Evolutionary conservation across 345 rosid genomes (phyloP), one percentile per base, ranked within the genome.

Genomic region (Jatropha curcas): DNA sequence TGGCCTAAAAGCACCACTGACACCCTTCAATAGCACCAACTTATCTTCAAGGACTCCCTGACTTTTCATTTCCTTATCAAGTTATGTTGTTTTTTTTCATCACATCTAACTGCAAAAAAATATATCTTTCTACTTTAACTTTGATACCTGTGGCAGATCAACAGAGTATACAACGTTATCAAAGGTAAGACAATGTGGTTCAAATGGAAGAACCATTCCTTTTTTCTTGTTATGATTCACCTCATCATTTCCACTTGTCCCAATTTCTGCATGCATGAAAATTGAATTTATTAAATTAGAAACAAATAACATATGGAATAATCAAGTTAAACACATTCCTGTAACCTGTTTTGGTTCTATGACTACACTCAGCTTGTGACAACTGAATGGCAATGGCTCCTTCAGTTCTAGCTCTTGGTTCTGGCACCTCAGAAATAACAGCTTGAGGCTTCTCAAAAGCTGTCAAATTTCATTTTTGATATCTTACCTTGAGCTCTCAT

Each of bases 1-100:
- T 9, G 97, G 97, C 80, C 94, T 84, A 77, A 91, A 91, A 37
- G 97, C 84, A 62, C 97, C 96, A 51, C 88, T 92, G 22, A 92
- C 93, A 43, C 90, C 87, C 76, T 84, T 90, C 77, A 92, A 70
- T 27, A 90, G 84, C 53, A 83, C 87, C 83, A 92, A 75, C 74
- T 63, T 90, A 52, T 90, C 88, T 74, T 86, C 91, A 25, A 17
- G 48, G 14, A 86, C 65, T 41, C 91, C 97, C 73, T 82, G 92
- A 48, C 52, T 75, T 73, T 78, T 87, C 92, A 90, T 84, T 80
- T 74, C 88, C 90, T 86, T n/a, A 41, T 66, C 59, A 70, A 33
- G 0, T 8, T 13, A 14, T 28, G 43, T 45, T 28, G 2, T 46
- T 34, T 14, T 30, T 10, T n/a, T 53, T 39, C 17, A 48, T 17